Conservation (phyloP, 495 filamentous ascomycete species). For the Parathielavia hyrcaniae region DNA sequence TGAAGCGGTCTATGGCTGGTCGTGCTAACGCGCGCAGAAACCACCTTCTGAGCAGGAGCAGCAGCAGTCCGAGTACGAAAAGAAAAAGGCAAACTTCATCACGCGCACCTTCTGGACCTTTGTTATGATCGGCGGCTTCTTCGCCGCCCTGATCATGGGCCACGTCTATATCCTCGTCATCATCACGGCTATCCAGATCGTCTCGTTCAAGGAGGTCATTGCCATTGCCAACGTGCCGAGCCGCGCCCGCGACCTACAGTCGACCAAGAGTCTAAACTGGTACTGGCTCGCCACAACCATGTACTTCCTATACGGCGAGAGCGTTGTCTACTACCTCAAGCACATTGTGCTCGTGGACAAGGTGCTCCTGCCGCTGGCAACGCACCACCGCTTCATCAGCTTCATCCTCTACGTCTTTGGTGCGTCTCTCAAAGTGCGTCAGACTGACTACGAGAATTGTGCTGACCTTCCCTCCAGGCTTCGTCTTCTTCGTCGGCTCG, state of each 20-base stretch:
- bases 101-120: slow-evolving; percentile 97
- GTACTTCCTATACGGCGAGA: slow-evolving; percentile 99
- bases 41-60: slow-evolving; percentile 23
- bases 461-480: slow-evolving; percentile 52
- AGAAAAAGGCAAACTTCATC: slow-evolving; percentile 98
- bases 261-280: slow-evolving; percentile 96
- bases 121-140: slow-evolving; percentile 93
- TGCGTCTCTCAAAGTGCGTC: slow-evolving; percentile 40
- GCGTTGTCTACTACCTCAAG: slow-evolving; percentile 99
- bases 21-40: slow-evolving; percentile 24
- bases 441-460: background rate
- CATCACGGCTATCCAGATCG: slow-evolving; percentile 86
- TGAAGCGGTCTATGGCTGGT: background rate
- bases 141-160: slow-evolving; percentile 81
- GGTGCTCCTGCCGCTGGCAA: slow-evolving; percentile 85
- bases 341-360: slow-evolving; percentile 94
- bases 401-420: slow-evolving; percentile 96
- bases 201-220: slow-evolving; percentile 99
- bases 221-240: slow-evolving; percentile 94
- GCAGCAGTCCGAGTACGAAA: slow-evolving; percentile 71
- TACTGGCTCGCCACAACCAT: slow-evolving; percentile 98
- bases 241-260: slow-evolving; percentile 79
- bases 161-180: slow-evolving; percentile 95
- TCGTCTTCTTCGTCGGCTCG: slow-evolving; percentile 97
- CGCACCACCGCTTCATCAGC: slow-evolving; percentile 97